Base-by-base conservation (phyloP, 129 eudicot genomes). In the Saussurea involucrata region DNA sequence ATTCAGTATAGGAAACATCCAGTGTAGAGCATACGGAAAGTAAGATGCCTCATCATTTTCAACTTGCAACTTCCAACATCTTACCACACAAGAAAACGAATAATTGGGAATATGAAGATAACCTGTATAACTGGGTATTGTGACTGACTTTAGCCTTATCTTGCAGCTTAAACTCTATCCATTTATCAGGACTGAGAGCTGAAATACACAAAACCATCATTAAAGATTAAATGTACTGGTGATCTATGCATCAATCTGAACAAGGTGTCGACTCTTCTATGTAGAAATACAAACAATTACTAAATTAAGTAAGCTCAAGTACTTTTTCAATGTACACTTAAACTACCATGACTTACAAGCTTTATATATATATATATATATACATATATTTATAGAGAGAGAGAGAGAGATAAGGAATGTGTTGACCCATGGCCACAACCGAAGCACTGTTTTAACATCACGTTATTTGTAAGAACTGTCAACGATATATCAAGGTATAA, bases 141-240 rank as follows among this genome's bases (percentile, higher is more conserved):
- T 92, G 97, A 87, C 92, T 91, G 90, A 92, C 96, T 80, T 83
- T 92, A 80, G 92, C 96, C 84, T 80, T 89, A 66, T 95, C 97
- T 83, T 89, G 90, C 76, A 95, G 92, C 87, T 90, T 92, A 82
- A 95, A 95, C 80, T 85, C 91, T 75, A 88, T 53, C 99, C 96
- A 95, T 81, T 92, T 90, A 73, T 95, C 92, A 80, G 97, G 87
- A 83, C 84, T 85, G 44, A 95, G 89, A 8, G 97, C 97, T 95
- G 88, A 70, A 92, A 84, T 49, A 34, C 72, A 80, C 57, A 78
- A 73, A 76, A 63, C 25, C 58, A 55, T 24, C 70, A 66, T 20
- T 71, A 60, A 36, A 75, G 65, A 5, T 74, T 29, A 58, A 55
- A 36, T 68, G n/a, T 58, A 32, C 69, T 27, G 46, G 18, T 36